Evolutionary conservation across 129 eudicot species (phyloP), one percentile per base, ranked within the genome.

Genomic region (Pseudognaphalium luteoalbum): DNA sequence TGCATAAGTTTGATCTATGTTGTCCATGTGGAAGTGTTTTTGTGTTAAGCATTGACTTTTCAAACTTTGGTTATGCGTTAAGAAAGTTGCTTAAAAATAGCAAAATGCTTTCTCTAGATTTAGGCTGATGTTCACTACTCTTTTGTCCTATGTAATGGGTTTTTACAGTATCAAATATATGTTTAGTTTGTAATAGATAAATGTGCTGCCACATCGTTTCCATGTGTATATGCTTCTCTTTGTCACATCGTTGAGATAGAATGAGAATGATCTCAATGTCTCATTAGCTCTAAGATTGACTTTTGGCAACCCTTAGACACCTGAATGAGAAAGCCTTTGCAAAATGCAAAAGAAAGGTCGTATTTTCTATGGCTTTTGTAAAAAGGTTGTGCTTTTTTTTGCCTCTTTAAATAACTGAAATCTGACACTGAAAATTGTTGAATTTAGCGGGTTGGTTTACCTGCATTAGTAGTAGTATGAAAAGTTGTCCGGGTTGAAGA

Each of bases 241-340:
- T 14, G 54, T 14, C 5, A 47, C 54, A 47, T 47, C 54, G 54
- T 47, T 47, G 54, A 14, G 54, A 47, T 47, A 47, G n/a, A 34
- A 66, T 10, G 30, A 66, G 30, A 67, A 20, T 67, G 15, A 67
- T 39, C 72, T 39, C 3, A 67, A n/a, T 66, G 71, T 66, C 28
- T 25, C 28, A 25, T 25, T 25, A 1, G 0, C 70, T 34, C 19
- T 34, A n/a, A 5, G 19, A 5, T 66, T 66, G 72, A 67, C 72
- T 57, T 57, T 57, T 57, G 22, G 62, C 62, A 57, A 57, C 12
- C 62, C 62, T 57, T 47, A 12, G 17, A 47, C 54, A 47, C n/a
- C 5, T 47, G 5, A 47, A 47, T 47, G 54, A 47, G 54, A 10
- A 44, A 12, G 52, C 16, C 15, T 44, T 57, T 57, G 4, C 62